Evolutionary conservation across 164 flowering plant genomes (phyloP).

Genomic region (Annona cherimola): DNA sequence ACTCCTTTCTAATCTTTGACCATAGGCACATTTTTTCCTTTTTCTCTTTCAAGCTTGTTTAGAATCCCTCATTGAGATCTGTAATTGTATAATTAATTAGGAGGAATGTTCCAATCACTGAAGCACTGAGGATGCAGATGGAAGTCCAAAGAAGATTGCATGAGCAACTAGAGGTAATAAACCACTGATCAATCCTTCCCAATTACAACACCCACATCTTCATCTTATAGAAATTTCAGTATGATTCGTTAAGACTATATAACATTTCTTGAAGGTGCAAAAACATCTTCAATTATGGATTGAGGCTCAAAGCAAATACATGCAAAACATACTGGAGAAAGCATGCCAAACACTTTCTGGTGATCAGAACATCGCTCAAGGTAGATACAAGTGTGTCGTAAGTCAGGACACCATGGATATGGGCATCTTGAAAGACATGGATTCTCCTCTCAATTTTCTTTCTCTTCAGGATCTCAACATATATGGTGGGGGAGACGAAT

Average conservation of each 20-base stretch:
- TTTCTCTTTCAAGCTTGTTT: too few species aligned
- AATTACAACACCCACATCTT: not conserved
- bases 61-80: not conserved
- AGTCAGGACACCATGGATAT: slow-evolving; percentile 19
- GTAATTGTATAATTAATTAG: slow-evolving; percentile 7
- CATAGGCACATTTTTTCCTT: too few species aligned
- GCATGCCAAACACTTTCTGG: slow-evolving; percentile 87
- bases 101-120: slow-evolving; percentile 53
- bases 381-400: slow-evolving; percentile 28
- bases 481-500: slow-evolving; percentile 31
- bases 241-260: not conserved
- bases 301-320: slow-evolving; percentile 98
- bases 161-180: slow-evolving; percentile 92
- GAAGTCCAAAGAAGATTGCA: slow-evolving; percentile 96
- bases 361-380: slow-evolving; percentile 50
- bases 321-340: slow-evolving; percentile 89
- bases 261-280: slow-evolving; percentile 54
- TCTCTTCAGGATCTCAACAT: slow-evolving; percentile 79
- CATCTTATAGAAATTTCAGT: not conserved
- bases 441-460: slow-evolving; percentile 49
- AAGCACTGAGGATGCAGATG: slow-evolving; percentile 88
- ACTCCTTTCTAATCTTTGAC: slow-evolving; percentile 26
- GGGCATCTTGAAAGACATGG: slow-evolving; percentile 38
- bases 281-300: slow-evolving; percentile 87
- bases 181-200: not conserved